phyloP scores from a whole-genome alignment of 768 basidiomycete species.

The Coprinopsis marcescibilis region DNA sequence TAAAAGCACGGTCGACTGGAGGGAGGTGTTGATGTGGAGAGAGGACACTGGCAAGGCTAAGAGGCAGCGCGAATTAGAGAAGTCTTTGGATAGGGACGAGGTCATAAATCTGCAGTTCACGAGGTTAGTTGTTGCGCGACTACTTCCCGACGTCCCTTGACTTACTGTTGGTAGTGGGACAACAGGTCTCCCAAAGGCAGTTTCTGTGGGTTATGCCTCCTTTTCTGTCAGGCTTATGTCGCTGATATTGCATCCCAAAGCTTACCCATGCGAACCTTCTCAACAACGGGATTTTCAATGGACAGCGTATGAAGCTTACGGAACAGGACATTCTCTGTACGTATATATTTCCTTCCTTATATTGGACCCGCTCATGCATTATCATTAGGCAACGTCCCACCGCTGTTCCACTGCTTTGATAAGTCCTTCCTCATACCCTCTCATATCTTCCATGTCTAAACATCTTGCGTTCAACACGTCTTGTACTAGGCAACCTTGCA shows the following conservation, averaged over 20 bases:
- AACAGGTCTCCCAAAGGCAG: conserved; percentile 77
- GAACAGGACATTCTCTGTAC: conserved; percentile 63
- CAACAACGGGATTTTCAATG: conserved; percentile 72
- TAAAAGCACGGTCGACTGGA: conserved; percentile 59
- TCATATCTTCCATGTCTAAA: conserved; percentile 12
- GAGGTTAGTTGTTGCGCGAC: conserved; percentile 43
- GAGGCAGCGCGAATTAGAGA: conserved; percentile 36
- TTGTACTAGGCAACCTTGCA: conserved; percentile 77
- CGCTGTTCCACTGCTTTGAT: conserved; percentile 89
- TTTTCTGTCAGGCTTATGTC: neutral
- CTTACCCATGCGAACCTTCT: conserved; percentile 75
- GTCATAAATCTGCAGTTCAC: conserved; percentile 84
- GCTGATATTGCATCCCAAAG: conserved; percentile 27
- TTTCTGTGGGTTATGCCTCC: conserved; percentile 48
- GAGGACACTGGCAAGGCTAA: conserved; percentile 41
- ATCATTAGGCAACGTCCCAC: conserved; percentile 73
- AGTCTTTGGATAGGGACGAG: conserved; percentile 51
- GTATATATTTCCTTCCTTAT: conserved; percentile 1
- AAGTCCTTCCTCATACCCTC: conserved; percentile 34
- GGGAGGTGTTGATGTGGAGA: conserved; percentile 66
- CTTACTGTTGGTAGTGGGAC: conserved; percentile 50
- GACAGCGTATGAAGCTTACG: conserved; percentile 63
- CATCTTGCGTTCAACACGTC: conserved; percentile 38
- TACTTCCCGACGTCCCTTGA: neutral
- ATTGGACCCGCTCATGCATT: neutral